Conservation (phyloP, 371 early-diverging fungal genomes). For the Mucor piriformis region DNA sequence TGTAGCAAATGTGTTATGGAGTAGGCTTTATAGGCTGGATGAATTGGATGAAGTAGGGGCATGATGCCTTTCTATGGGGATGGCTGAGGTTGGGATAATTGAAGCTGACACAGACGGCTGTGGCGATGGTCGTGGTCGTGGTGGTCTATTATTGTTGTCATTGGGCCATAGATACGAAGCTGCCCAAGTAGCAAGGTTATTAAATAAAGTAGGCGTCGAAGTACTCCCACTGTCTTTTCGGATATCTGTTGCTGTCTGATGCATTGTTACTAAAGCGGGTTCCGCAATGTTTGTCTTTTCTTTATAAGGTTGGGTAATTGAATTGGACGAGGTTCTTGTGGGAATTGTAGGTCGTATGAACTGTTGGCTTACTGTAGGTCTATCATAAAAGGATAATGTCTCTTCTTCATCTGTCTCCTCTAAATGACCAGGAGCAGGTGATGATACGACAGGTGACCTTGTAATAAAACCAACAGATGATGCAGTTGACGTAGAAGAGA, state of each 20-base stretch:
- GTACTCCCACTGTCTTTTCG: slow-evolving; percentile 11
- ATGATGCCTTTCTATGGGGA: slow-evolving; percentile 12
- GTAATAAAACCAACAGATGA: slow-evolving; percentile 13
- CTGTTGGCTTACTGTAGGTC: slow-evolving; percentile 7
- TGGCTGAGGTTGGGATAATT: slow-evolving; percentile 10
- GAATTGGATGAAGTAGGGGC: slow-evolving; percentile 18
- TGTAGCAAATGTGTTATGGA: too few species aligned
- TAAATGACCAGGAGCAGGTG: neutral
- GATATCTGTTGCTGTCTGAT: slow-evolving; percentile 30
- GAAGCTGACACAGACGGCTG: slow-evolving; percentile 6
- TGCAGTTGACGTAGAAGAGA: slow-evolving; percentile 23
- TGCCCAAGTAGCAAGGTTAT: slow-evolving; percentile 27
- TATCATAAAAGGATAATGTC: slow-evolving; percentile 11
- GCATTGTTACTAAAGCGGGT: slow-evolving; percentile 29
- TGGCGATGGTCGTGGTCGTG: neutral
- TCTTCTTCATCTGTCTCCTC: slow-evolving; percentile 7
- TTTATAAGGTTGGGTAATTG: slow-evolving; percentile 13
- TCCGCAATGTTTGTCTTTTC: slow-evolving; percentile 29
- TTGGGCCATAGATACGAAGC: slow-evolving; percentile 26
- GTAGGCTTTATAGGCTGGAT: slow-evolving; percentile 16
- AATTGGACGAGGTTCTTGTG: slow-evolving; percentile 1
- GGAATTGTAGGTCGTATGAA: neutral
- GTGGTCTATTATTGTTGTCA: neutral
- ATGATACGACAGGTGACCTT: slow-evolving; percentile 8
- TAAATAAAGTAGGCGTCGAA: slow-evolving; percentile 3